Percentiles rank a stretch among this genome's conserved stretches.
These are phyloP conservation scores for Hortiboletus campestris DNA, from an alignment of 768 basidiomycete genomes.

Conservation along the genomic window DNA sequence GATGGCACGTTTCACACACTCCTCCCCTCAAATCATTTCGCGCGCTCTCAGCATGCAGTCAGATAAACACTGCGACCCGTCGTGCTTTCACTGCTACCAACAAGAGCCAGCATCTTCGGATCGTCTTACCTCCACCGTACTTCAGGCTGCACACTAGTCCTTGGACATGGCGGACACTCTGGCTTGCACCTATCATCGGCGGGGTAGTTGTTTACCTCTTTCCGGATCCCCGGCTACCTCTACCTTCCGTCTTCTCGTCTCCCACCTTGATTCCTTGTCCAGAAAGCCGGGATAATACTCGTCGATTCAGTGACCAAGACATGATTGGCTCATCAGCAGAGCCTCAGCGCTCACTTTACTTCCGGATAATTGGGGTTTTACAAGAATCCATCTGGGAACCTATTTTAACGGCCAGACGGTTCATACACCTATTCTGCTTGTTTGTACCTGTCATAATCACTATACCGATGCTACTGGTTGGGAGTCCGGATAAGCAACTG, in stretches of 20 bases:
- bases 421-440: constrained; percentile 76
- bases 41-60: constrained; percentile 8
- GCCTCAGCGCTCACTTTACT: constrained; percentile 44
- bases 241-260: constrained; percentile 50
- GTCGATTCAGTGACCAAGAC: constrained; percentile 24
- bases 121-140: constrained; percentile 11
- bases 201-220: constrained; percentile 51
- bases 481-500: constrained; percentile 49
- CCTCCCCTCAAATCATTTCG: constrained; percentile 25
- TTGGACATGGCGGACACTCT: constrained; percentile 35
- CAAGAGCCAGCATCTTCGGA: constrained; percentile 3
- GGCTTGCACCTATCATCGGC: constrained; percentile 57
- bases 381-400: constrained; percentile 76
- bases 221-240: constrained; percentile 41
- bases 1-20: constrained; percentile 24
- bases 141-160: constrained; percentile 26
- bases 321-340: constrained; percentile 72
- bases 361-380: constrained; percentile 47
- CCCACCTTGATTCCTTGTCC: constrained; percentile 47
- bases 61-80: constrained; percentile 7
- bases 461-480: constrained; percentile 80
- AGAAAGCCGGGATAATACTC: constrained; percentile 10
- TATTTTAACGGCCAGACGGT: constrained; percentile 75
- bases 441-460: constrained; percentile 87
- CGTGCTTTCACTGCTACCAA: constrained; percentile 22